These are phyloP conservation scores for Fusarium sp. DNA, from an alignment of 2,329 filamentous ascomycete genomes.

Conservation along the genomic window DNA sequence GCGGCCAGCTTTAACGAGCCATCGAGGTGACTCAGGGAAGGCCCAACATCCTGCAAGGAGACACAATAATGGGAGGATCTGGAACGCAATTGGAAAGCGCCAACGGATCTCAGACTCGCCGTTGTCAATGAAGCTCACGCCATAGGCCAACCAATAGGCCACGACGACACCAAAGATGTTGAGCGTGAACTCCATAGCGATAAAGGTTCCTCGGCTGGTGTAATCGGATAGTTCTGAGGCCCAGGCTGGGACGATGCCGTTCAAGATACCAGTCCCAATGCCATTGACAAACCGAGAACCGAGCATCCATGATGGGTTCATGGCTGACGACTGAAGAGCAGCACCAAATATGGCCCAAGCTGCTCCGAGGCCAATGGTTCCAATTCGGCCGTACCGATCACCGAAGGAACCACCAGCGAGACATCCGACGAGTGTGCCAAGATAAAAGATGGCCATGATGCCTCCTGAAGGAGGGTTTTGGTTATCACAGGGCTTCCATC, in stretches of 20 bases:
- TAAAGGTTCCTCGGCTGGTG: conserved; percentile 75
- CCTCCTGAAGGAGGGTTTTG: conserved; percentile 54
- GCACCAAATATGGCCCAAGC: conserved; percentile 72
- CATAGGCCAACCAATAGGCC: background rate
- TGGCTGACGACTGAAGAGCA: conserved; percentile 72
- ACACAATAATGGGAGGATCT: background rate
- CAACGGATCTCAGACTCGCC: conserved; percentile 2
- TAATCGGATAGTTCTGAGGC: conserved; percentile 77
- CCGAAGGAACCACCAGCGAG: conserved; percentile 73
- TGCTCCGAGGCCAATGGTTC: conserved; percentile 70
- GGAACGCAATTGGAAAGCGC: conserved; percentile 6
- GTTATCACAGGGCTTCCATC: conserved; percentile 65
- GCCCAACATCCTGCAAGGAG: conserved; percentile 51
- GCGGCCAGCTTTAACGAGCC: conserved; percentile 73
- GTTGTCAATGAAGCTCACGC: conserved; percentile 5
- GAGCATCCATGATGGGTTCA: conserved; percentile 78
- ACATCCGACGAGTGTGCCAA: conserved; percentile 71
- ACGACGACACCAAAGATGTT: conserved; percentile 77
- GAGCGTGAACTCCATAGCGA: conserved; percentile 78
- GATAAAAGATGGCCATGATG: conserved; percentile 57
- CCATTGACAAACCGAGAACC: conserved; percentile 62
- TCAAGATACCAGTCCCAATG: conserved; percentile 76
- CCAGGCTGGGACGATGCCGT: conserved; percentile 78
- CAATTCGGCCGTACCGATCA: conserved; percentile 71
- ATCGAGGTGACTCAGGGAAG: conserved; percentile 76